phyloP scores from a whole-genome alignment of 2,329 filamentous ascomycete genomes.

The Lasiodiplodia sp. region DNA sequence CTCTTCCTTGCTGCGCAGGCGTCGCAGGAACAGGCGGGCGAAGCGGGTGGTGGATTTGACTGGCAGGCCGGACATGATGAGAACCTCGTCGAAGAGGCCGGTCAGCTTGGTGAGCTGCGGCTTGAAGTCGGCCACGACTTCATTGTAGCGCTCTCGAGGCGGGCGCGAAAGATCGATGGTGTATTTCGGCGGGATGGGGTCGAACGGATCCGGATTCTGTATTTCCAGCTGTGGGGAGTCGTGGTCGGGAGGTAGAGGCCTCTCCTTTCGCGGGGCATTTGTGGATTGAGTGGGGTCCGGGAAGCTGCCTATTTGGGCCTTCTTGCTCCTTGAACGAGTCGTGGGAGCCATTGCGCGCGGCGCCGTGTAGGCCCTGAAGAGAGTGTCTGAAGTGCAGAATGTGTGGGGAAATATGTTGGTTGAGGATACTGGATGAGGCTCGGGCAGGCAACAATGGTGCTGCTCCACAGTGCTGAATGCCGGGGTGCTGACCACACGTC shows the following conservation, averaged over 20 bases:
- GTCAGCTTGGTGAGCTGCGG: slow-evolving; percentile 53
- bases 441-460: background rate
- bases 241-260: background rate
- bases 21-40: slow-evolving; percentile 57
- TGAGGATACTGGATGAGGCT: background rate
- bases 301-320: slow-evolving; percentile 12
- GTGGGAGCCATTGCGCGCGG: slow-evolving; percentile 14
- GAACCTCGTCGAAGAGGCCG: slow-evolving; percentile 59
- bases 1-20: slow-evolving; percentile 63
- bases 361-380: no score
- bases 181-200: slow-evolving; percentile 47
- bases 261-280: background rate
- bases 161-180: slow-evolving; percentile 63
- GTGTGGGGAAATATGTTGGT: background rate
- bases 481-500: background rate
- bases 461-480: background rate
- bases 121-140: slow-evolving; percentile 57
- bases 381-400: no score
- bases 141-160: slow-evolving; percentile 59
- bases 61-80: slow-evolving; percentile 40
- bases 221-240: background rate
- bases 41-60: slow-evolving; percentile 39
- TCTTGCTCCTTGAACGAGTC: slow-evolving; percentile 26
- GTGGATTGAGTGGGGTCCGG: slow-evolving; percentile 1
- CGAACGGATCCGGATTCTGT: background rate